Evolutionary conservation across 768 basidiomycete genomes (phyloP), one percentile per base, ranked within the genome.

Genomic region (Mycena alexandri): DNA sequence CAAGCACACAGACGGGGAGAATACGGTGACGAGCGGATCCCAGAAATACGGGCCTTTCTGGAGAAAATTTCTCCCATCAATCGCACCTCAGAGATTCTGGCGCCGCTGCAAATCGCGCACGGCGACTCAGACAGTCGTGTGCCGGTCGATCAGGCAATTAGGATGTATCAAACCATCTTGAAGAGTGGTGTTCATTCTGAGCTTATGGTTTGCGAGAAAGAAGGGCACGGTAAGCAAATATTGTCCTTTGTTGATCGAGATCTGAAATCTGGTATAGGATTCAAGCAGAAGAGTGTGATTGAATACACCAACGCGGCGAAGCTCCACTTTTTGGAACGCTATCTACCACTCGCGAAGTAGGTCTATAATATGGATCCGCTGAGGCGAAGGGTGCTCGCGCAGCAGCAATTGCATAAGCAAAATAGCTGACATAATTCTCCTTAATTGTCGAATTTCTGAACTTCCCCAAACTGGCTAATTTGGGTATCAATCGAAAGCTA

Each of bases 261-360:
- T 42, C 54, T 36, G 8, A 42, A 19, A 14, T 38, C 69, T n/a
- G 55, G 10, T 64, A 12, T 59, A 80, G 82, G 82, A 9, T 84
- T 84, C 74, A 79, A 70, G 68, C 82, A 83, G 68, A 83, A 80
- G 76, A 81, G 78, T 38, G 80, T 82, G 24, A 80, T 84, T 29
- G 82, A 83, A 63, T 84, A 77, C 46, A 77, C 78, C 48, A 80
- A 82, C 36, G 83, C 79, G 3, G 77, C 80, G 16, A 80, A 79
- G 48, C 73, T 81, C 36, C 71, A 76, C 33, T 83, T 83, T 67
- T 62, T 83, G 67, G 77, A 81, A 73, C 74, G 78, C 47, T 79
- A 74, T 68, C 60, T 82, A n/a, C 63, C 63, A 17, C 48, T 65
- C 16, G 33, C 9, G 11, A 59, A 53, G 17, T 59, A 63, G 43